Percentiles rank a stretch among this genome's conserved stretches.
phyloP scores from a whole-genome alignment of 495 filamentous ascomycete species.

The Penicillium daleae region DNA sequence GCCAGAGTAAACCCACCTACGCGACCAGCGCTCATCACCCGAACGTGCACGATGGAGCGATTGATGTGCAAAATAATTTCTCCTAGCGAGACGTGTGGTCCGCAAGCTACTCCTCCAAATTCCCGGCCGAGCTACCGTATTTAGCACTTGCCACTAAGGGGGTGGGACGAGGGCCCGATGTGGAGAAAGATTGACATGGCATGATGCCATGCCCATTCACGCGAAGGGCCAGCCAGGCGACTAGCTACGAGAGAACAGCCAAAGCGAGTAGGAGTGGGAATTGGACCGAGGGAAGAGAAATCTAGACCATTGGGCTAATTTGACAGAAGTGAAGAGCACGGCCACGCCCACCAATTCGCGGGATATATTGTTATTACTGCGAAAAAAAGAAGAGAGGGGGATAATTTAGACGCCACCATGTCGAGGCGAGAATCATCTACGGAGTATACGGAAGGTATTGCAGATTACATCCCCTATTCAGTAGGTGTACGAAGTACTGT shows the following conservation, averaged over 20 bases:
- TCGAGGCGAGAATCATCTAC: not conserved
- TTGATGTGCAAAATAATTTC: constrained; percentile 26
- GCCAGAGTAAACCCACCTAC: constrained; percentile 1
- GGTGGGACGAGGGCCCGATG: constrained; percentile 7
- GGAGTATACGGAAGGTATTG: not conserved
- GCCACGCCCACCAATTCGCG: not conserved
- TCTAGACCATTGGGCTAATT: not conserved
- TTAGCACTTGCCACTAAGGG: not conserved
- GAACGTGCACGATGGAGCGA: not conserved
- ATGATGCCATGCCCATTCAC: not conserved
- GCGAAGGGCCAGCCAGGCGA: not conserved
- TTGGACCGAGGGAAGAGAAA: not conserved
- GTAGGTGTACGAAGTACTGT: too few species aligned
- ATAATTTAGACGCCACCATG: not conserved
- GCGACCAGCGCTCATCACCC: not conserved
- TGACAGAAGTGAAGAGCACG: too few species aligned
- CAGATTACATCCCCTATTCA: not conserved
- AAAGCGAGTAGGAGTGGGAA: too few species aligned
- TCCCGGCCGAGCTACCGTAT: not conserved
- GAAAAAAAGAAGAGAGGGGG: not conserved
- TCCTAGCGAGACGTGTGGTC: constrained; percentile 7
- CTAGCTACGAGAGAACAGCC: too few species aligned
- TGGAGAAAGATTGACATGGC: constrained; percentile 17
- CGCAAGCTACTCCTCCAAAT: not conserved
- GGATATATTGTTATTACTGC: not conserved